Base-by-base conservation (phyloP, 805 yeast genomes). In the Kazachstania taianensis region DNA sequence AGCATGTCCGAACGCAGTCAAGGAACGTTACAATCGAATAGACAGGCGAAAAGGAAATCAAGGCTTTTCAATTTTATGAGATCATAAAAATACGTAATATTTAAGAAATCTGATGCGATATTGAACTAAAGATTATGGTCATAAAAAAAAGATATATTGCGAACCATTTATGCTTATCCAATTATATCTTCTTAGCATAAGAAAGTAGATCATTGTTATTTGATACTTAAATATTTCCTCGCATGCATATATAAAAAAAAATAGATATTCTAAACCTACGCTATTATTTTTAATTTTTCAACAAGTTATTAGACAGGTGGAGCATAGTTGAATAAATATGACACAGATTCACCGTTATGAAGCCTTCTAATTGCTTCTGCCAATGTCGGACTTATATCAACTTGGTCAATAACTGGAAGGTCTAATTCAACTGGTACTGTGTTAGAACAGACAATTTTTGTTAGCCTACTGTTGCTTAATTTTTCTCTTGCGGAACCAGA, bases 341-440 rank as follows among this genome's bases (percentile, higher is more conserved):
- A 78, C 39, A 82, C 77, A 60, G 87, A 78, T 65, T 89, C 98
- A 51, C 98, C 98, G 53, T 92, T 89, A 59, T 89, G 98, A 48
- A 89, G 67, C 53, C 98, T 75, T 59, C 97, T 75, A 40, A 89
- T 81, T 22, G 94, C 89, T 61, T 92, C 98, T 7, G 96, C 97
- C 40, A 89, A 62, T 7, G 83, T 80, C 14, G 92, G 81, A 48
- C 85, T 72, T 39, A 92, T 78, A 58, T 89, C 97, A 39, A 89
- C 75, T 34, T 78, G 76, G 37, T 81, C 86, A 44, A 92, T 65
- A 53, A 80, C 83, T 12, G 75, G 66, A 46, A 73, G 63, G 49
- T 75, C 72, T 24, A 73, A 75, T 41, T 71, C 79, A 39, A 85
- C 73, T 5, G 97, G 97, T 43, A 92, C 84, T 6, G 96, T 80